Evolutionary conservation across 2,329 filamentous ascomycete species (phyloP).

Genomic region (Stagonosporopsis cucurbitacearum): DNA sequence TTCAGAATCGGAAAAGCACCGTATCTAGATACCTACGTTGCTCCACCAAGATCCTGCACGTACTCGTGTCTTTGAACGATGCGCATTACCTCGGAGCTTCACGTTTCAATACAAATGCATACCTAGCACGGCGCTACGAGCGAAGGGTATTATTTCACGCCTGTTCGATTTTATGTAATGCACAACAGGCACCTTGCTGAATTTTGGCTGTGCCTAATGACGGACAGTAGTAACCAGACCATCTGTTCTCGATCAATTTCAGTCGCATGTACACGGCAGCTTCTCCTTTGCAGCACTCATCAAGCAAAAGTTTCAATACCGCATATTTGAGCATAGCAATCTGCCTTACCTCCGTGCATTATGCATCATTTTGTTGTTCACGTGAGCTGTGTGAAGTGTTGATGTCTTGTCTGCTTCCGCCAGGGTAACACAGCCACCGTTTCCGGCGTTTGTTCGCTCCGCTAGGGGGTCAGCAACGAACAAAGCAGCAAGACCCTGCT

Average conservation of each 20-base stretch:
- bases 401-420: conserved; percentile 11
- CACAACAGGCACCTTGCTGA: neutral
- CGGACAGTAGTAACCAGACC: neutral
- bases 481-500: conserved; percentile 26
- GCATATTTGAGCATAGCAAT: neutral
- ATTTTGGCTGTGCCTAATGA: neutral
- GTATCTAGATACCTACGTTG: conserved; percentile 57
- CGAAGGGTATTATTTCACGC: conserved; percentile 9
- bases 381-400: neutral
- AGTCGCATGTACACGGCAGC: conserved; percentile 2
- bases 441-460: conserved; percentile 11
- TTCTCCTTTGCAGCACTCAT: conserved; percentile 7
- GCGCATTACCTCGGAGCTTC: conserved; percentile 3
- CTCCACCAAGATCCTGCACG: conserved; percentile 1
- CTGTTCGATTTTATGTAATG: neutral
- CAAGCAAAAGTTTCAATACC: conserved; percentile 15
- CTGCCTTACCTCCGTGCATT: neutral
- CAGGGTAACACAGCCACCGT: conserved; percentile 4
- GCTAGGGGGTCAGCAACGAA: conserved; percentile 10
- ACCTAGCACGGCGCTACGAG: conserved; percentile 28
- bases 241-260: neutral
- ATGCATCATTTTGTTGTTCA: neutral
- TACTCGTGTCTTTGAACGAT: conserved; percentile 1
- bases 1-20: conserved; percentile 78
- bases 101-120: conserved; percentile 19